Evolutionary conservation across 768 basidiomycete genomes (phyloP).

Genomic region (Arthromyces matolae): DNA sequence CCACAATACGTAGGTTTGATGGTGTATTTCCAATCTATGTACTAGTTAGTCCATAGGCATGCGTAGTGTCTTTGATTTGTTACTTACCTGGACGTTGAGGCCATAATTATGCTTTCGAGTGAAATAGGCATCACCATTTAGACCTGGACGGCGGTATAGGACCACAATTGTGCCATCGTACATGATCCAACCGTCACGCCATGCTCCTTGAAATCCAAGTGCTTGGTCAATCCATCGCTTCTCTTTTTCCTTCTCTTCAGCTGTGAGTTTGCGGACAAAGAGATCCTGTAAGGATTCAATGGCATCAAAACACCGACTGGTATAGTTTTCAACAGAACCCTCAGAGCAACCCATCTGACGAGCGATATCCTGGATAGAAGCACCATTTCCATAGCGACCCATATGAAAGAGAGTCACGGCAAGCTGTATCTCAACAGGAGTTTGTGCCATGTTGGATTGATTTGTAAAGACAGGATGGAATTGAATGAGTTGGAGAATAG

Average conservation of each 20-base stretch:
- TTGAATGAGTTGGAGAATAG: constrained; percentile 13
- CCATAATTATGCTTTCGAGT: background rate
- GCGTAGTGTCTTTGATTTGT: too few species aligned
- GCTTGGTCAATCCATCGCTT: too few species aligned
- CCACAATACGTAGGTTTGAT: background rate
- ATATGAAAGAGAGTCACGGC: constrained; percentile 15
- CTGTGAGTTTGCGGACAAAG: too few species aligned
- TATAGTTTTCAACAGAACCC: background rate
- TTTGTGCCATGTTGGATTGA: constrained; percentile 12
- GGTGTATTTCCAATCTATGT: background rate
- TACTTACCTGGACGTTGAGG: background rate
- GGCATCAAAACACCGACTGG: background rate
- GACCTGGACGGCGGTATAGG: too few species aligned
- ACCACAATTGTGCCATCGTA: too few species aligned
- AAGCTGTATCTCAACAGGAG: constrained; percentile 14
- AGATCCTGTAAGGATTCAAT: too few species aligned
- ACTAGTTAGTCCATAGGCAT: background rate
- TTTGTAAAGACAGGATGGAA: constrained; percentile 10
- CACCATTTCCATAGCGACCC: constrained; percentile 14
- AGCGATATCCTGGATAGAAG: constrained; percentile 13
- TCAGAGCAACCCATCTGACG: background rate
- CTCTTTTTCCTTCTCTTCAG: too few species aligned
- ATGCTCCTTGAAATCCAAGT: too few species aligned
- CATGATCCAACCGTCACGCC: too few species aligned
- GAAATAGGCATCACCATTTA: too few species aligned